These are phyloP conservation scores for Verticillium klebahnii DNA, from an alignment of 2,329 filamentous ascomycete genomes.

Conservation along the genomic window DNA sequence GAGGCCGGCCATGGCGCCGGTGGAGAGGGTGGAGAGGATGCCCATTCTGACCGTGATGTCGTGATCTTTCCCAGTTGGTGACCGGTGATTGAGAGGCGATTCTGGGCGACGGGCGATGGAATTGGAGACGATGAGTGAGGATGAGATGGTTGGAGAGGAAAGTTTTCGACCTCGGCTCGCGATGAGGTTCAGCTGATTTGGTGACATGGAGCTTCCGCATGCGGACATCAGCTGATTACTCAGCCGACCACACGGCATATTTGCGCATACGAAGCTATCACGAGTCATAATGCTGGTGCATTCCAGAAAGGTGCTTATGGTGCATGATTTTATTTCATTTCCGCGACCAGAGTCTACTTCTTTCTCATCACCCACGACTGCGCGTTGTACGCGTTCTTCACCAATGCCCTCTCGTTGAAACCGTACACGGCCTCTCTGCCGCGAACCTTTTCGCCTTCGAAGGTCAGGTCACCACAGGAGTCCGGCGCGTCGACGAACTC, in stretches of 20 bases:
- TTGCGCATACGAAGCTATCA: not conserved
- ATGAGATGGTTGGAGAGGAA: not conserved
- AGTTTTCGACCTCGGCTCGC: not conserved
- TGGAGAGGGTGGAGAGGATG: slow-evolving; percentile 25
- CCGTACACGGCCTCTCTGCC: slow-evolving; percentile 46
- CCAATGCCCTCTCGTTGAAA: slow-evolving; percentile 45
- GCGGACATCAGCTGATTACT: not conserved
- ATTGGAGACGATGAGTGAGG: not conserved
- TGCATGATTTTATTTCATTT: not conserved
- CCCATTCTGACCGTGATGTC: slow-evolving; percentile 21
- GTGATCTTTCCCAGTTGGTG: not conserved
- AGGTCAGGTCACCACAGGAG: slow-evolving; percentile 35
- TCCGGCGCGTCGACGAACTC: slow-evolving; percentile 38
- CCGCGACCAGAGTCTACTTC: slow-evolving; percentile 1
- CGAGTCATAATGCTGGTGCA: not conserved
- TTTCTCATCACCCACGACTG: slow-evolving; percentile 47
- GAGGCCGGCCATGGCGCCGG: slow-evolving; percentile 32
- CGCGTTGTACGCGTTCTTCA: slow-evolving; percentile 47
- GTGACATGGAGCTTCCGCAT: not conserved
- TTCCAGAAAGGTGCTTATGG: not conserved
- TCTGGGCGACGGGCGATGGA: not conserved
- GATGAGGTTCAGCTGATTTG: not conserved
- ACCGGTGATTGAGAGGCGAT: not conserved
- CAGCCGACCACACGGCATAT: not conserved
- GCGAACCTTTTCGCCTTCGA: slow-evolving; percentile 34